Evolutionary conservation across 148 eudicot species (phyloP).

Genomic region (Vaccinium vitisidaea): DNA sequence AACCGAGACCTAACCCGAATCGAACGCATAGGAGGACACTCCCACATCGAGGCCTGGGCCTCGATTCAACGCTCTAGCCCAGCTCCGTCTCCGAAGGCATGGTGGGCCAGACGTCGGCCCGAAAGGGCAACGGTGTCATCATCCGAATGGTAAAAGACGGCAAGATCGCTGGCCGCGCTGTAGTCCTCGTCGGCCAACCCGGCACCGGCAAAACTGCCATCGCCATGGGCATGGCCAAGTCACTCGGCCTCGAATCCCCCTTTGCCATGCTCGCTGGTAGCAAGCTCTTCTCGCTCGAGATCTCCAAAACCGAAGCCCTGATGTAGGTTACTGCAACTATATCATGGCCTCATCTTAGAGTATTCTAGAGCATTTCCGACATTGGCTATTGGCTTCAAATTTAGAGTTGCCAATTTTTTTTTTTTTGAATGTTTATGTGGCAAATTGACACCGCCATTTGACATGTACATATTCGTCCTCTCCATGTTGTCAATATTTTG

Average conservation of each 20-base stretch:
- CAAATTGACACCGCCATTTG: too few species aligned
- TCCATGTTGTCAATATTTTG: too few species aligned
- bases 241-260: too few species aligned
- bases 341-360: too few species aligned
- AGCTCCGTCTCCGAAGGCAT: conserved; percentile 83
- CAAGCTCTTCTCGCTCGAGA: conserved; percentile 82
- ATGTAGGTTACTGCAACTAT: conserved; percentile 42
- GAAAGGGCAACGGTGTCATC: conserved; percentile 93
- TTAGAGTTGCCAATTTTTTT: too few species aligned
- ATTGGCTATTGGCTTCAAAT: too few species aligned
- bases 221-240: too few species aligned
- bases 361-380: too few species aligned
- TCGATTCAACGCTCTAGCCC: conserved; percentile 80
- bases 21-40: conserved; percentile 93
- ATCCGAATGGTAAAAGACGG: conserved; percentile 91
- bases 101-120: conserved; percentile 81
- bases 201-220: conserved; percentile 98
- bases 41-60: conserved; percentile 97
- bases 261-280: conserved; percentile 91
- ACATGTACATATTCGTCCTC: too few species aligned
- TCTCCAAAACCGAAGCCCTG: conserved; percentile 91
- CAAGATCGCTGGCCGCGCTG: conserved; percentile 88
- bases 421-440: too few species aligned
- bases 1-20: conserved; percentile 82
- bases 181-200: conserved; percentile 89